Percentiles rank a stretch among this genome's conserved stretches.
These are phyloP conservation scores for Monilinia laxa DNA, from an alignment of 2,329 filamentous ascomycete species.

Conservation along the genomic window DNA sequence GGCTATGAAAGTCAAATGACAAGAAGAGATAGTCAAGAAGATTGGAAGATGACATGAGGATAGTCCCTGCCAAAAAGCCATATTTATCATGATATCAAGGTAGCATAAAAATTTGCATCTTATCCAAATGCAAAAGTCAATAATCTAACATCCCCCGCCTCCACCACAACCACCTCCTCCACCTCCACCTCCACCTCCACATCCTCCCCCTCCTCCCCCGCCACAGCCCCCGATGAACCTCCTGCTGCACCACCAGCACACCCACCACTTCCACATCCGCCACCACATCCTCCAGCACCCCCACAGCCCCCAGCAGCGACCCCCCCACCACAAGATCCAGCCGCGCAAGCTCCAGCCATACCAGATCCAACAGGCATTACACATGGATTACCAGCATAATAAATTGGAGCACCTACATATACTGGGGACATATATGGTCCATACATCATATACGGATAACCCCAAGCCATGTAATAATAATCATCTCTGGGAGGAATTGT, in stretches of 20 bases:
- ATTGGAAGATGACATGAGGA: background rate
- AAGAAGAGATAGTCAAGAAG: background rate
- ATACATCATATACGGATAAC: conserved; percentile 52
- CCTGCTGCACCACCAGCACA: conserved; percentile 19
- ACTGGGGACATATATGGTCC: conserved; percentile 46
- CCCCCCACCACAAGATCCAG: conserved; percentile 50
- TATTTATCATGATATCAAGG: background rate
- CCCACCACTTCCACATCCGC: conserved; percentile 23
- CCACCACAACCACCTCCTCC: background rate
- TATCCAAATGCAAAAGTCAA: background rate
- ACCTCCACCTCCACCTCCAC: background rate
- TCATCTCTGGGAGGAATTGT: conserved; percentile 49
- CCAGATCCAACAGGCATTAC: conserved; percentile 41
- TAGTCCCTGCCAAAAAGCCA: background rate
- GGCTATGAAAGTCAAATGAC: background rate
- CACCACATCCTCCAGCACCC: conserved; percentile 36
- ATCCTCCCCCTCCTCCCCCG: background rate
- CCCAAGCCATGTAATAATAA: conserved; percentile 49
- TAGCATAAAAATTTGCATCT: background rate
- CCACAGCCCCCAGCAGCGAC: conserved; percentile 46
- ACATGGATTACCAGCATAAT: conserved; percentile 48
- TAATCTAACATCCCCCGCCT: background rate
- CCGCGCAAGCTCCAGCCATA: conserved; percentile 45
- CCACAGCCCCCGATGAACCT: conserved; percentile 6
- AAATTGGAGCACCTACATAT: conserved; percentile 46